Evolutionary conservation across 306 rosid genomes (phyloP).

Genomic region (Castanea crenata): DNA sequence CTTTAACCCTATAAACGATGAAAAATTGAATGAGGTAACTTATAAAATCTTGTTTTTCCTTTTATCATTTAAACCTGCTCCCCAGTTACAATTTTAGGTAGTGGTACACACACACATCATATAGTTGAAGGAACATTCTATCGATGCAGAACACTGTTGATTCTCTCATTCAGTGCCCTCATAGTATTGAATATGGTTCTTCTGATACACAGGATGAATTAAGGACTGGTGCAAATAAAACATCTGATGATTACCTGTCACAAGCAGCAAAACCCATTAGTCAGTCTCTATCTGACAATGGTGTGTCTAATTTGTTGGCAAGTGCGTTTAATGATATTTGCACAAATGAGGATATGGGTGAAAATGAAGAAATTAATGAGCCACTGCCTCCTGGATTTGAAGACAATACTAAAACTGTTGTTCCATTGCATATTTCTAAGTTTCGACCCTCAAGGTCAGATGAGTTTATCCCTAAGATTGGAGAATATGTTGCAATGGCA

Average conservation of each 20-base stretch:
- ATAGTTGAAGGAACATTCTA: constrained; percentile 24
- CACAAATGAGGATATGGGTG: constrained; percentile 31
- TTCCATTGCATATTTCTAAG: constrained; percentile 34
- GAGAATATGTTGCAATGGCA: constrained; percentile 68
- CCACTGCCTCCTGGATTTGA: constrained; percentile 66
- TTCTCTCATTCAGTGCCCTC: constrained; percentile 1
- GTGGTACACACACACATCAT: background rate
- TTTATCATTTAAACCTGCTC: constrained; percentile 2
- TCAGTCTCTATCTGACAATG: constrained; percentile 34
- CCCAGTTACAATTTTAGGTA: background rate
- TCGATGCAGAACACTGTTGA: constrained; percentile 49
- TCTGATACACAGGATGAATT: constrained; percentile 30
- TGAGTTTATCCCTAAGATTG: constrained; percentile 65
- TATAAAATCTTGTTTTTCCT: background rate
- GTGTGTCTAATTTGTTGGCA: constrained; percentile 44
- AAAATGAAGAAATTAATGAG: constrained; percentile 48
- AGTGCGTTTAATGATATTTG: constrained; percentile 56
- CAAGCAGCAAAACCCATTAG: constrained; percentile 27
- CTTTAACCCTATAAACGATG: constrained; percentile 28
- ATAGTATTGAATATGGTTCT: constrained; percentile 15
- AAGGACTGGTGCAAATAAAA: constrained; percentile 25
- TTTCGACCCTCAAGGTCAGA: constrained; percentile 52
- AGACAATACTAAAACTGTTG: constrained; percentile 28
- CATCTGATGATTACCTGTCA: constrained; percentile 26
- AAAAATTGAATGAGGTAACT: constrained; percentile 48